Evolutionary conservation across 2,329 filamentous ascomycete genomes (phyloP), one percentile per base, ranked within the genome.

Genomic region (Fusarium ramigenum): DNA sequence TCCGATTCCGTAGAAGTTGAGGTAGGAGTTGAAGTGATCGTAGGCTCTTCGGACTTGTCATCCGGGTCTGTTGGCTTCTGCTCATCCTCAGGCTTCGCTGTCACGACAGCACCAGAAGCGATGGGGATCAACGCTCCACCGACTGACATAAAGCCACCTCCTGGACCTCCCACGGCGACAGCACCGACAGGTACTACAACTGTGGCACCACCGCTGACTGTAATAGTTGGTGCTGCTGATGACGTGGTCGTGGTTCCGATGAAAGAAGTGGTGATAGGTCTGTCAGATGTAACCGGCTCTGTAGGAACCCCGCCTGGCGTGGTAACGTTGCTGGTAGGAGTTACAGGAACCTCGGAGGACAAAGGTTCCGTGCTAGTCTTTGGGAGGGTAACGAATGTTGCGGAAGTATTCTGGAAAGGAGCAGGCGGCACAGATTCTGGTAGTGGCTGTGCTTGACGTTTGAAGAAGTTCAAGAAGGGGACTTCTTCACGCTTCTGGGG

Each of bases 401-500:
- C 32, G 34, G 50, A 37, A 21, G 50, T 39, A 21, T 53, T 53
- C 34, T 39, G 50, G 50, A 53, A 53, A 53, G 23, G 23, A 19
- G 18, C 50, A 5, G 50, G 23, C 23, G 49, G 7, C 2, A 39
- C 23, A 2, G 50, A 28, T 21, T 53, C 34, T 25, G 18, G 50
- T 39, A 19, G 14, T 1, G 54, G 42, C 19, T 32, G 54, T 12
- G n/a, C 30, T 25, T 47, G 54, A 12, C 54, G 54, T 18, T 36
- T 47, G 21, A 25, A 34, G 15, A 47, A 11, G 40, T 47, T 47
- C 18, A 36, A 8, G 18, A 9, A 25, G 1, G 18, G 30, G 8
- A 12, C 2, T 21, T 25, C 37, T 32, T 32, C 30, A 1, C 54
- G 5, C 14, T 36, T 47, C n/a, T 53, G 50, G 0, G 34, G 34